Evolutionary conservation across 495 filamentous ascomycete species (phyloP).

Genomic region (Penicillium verhagenii): DNA sequence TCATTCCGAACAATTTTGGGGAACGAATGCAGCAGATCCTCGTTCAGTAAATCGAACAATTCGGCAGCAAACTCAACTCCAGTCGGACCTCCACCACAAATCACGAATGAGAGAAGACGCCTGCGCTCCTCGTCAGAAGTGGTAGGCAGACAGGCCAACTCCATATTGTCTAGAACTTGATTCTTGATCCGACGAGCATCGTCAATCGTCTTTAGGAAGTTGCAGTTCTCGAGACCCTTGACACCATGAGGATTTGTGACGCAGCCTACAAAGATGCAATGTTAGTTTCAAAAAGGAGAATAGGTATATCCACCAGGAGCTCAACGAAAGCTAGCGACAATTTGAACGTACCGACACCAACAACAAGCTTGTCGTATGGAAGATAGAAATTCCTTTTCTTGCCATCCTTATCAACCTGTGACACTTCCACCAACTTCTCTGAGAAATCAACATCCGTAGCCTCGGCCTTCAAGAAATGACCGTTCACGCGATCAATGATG

Average conservation of each 20-base stretch:
- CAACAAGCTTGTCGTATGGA: constrained; percentile 97
- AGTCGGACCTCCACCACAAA: constrained; percentile 93
- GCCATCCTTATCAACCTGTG: constrained; percentile 68
- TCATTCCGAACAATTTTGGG: constrained; percentile 90
- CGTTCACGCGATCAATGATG: constrained; percentile 71
- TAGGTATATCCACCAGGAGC: not conserved
- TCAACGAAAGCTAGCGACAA: not conserved
- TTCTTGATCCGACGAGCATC: constrained; percentile 90
- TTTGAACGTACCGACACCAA: constrained; percentile 70
- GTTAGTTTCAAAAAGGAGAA: not conserved
- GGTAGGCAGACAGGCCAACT: constrained; percentile 88
- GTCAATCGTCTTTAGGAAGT: constrained; percentile 90
- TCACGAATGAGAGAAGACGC: constrained; percentile 87
- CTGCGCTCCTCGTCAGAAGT: constrained; percentile 85
- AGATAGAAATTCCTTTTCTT: constrained; percentile 80
- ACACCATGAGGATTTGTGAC: constrained; percentile 94
- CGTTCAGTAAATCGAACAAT: constrained; percentile 92
- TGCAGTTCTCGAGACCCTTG: constrained; percentile 88
- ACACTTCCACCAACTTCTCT: constrained; percentile 82
- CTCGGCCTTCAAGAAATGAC: constrained; percentile 84
- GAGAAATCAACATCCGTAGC: constrained; percentile 91
- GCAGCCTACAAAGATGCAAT: constrained; percentile 55
- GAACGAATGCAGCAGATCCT: constrained; percentile 81
- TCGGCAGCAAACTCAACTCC: constrained; percentile 98
- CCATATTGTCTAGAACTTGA: constrained; percentile 85